phyloP scores from a whole-genome alignment of 352 stramenopile species.

The Pythium oligandrum region DNA sequence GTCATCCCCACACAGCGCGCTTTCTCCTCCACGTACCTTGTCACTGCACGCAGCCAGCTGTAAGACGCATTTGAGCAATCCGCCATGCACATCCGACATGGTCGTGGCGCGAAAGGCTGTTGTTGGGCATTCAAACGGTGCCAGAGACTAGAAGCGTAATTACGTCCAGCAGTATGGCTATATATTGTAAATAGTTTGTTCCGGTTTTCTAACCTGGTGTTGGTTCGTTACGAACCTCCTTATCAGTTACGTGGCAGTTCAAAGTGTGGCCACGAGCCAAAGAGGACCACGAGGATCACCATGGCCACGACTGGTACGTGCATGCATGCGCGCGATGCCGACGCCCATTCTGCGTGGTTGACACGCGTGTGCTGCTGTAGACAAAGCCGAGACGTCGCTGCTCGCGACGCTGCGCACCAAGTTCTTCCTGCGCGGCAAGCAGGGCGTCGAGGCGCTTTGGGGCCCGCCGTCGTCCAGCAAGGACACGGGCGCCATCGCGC shows the following conservation, averaged over 20 bases:
- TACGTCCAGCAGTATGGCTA: no score
- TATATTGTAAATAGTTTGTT: no score
- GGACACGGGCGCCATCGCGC: constrained; percentile 42
- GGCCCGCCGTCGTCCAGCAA: constrained; percentile 53
- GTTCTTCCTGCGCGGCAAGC: constrained; percentile 79
- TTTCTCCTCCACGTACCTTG: constrained; percentile 28
- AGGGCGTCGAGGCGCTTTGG: constrained; percentile 74
- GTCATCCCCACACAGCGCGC: no score
- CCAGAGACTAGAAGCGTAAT: no score
- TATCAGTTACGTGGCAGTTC: constrained; percentile 5
- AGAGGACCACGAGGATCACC: background rate
- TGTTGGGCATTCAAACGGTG: no score
- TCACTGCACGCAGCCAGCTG: constrained; percentile 70
- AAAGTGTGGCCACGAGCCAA: background rate
- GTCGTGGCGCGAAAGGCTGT: background rate
- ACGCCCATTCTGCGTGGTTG: no score
- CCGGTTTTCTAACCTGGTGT: no score
- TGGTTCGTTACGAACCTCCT: constrained; percentile 3
- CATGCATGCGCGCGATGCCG: no score
- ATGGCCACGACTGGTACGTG: constrained; percentile 4
- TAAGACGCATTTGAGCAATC: constrained; percentile 71
- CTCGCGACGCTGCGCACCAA: constrained; percentile 51
- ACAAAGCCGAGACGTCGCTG: no score
- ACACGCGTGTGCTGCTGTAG: no score
- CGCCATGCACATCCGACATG: constrained; percentile 53